Evolutionary conservation across 2,329 filamentous ascomycete species (phyloP).

Genomic region (Ophiosphaerella narmari): DNA sequence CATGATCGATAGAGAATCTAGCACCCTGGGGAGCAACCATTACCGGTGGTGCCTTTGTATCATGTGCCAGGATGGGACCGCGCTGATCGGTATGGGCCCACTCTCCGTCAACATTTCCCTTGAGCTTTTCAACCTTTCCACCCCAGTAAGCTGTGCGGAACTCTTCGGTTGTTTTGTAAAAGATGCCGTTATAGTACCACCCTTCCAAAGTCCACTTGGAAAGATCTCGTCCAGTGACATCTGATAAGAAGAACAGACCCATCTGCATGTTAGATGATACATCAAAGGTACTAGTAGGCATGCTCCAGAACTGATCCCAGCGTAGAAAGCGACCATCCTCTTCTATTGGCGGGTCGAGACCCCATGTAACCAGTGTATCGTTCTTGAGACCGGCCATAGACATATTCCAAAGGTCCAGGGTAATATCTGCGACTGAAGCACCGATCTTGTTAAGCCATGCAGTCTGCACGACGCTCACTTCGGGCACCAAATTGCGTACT

Average conservation of each 20-base stretch:
- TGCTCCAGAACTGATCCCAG: conserved; percentile 55
- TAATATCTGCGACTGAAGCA: not conserved
- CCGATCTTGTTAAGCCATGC: not conserved
- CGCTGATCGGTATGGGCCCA: conserved; percentile 51
- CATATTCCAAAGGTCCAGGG: conserved; percentile 1
- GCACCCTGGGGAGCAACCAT: conserved; percentile 50
- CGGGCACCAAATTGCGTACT: not conserved
- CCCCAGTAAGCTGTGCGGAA: conserved; percentile 51
- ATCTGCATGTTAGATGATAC: conserved; percentile 51
- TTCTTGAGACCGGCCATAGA: not conserved
- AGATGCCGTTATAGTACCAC: conserved; percentile 60
- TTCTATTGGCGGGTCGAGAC: not conserved
- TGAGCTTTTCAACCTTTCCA: conserved; percentile 52
- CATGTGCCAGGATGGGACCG: conserved; percentile 47
- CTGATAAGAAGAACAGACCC: conserved; percentile 46
- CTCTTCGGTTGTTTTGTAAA: conserved; percentile 55
- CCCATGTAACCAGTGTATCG: not conserved
- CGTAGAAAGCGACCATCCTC: conserved; percentile 17
- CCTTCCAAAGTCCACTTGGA: conserved; percentile 56
- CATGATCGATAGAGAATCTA: conserved; percentile 48
- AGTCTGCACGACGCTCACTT: not conserved
- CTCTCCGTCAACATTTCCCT: conserved; percentile 52
- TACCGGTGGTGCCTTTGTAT: conserved; percentile 59
- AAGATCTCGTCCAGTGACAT: conserved; percentile 57
- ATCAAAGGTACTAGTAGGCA: conserved; percentile 47